A percentile compares a stretch with the other conserved stretches of the same genome.
phyloP scores from a whole-genome alignment of 176 grass and related monocot species.

The Ensete glaucum region DNA sequence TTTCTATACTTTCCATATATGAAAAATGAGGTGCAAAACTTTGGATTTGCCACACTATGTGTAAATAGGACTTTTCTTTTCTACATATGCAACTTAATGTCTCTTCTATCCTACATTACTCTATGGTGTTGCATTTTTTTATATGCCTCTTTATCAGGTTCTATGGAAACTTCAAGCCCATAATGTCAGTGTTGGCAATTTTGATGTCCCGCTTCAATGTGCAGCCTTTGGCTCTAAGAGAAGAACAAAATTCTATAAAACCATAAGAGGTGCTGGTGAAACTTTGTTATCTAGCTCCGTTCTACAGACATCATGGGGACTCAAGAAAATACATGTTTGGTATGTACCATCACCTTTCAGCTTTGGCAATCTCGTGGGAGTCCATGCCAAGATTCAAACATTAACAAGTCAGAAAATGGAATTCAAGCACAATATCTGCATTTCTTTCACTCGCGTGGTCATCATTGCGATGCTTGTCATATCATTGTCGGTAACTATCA shows the following conservation, averaged over 20 bases:
- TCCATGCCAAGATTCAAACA: constrained; percentile 19
- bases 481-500: constrained; percentile 42
- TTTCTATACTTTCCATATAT: background rate
- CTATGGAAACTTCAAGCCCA: constrained; percentile 5
- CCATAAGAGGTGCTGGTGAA: constrained; percentile 9
- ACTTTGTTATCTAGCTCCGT: constrained; percentile 13
- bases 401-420: constrained; percentile 5
- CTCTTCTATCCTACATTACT: background rate
- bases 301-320: constrained; percentile 9
- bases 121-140: background rate
- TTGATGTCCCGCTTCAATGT: constrained; percentile 7
- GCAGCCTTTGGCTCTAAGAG: background rate
- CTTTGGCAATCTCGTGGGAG: constrained; percentile 15
- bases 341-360: constrained; percentile 28
- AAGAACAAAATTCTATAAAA: constrained; percentile 18
- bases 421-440: constrained; percentile 35
- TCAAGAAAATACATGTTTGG: constrained; percentile 27
- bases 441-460: constrained; percentile 31
- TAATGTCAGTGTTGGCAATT: background rate
- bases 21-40: background rate
- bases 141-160: constrained; percentile 5
- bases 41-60: background rate
- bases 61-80: background rate
- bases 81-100: background rate
- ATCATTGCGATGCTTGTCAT: constrained; percentile 40